Evolutionary conservation across 2,329 filamentous ascomycete species (phyloP), one percentile per base, ranked within the genome.

Genomic region (Orbilia brochopaga): DNA sequence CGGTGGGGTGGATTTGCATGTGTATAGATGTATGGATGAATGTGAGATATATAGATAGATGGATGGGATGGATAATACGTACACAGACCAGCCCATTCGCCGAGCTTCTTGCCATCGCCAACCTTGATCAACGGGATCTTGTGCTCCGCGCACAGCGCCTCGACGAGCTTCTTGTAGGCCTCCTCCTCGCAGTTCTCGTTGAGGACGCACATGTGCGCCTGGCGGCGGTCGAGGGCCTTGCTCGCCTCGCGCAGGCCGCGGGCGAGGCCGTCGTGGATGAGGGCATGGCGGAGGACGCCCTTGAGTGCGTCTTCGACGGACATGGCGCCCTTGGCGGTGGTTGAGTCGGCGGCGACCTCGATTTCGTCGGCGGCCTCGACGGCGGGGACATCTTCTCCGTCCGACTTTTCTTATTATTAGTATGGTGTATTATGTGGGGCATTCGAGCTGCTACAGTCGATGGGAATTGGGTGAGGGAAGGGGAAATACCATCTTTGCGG

Each of bases 61-160:
- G 52, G 56, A 51, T n/a, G 32, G 42, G 23, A 62, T 55, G n/a
- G 58, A 67, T 66, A 46, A 76, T 75, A 92, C 93, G 82, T 88
- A 97, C 94, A 99, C 80, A 99, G 89, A 85, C 94, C 94, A 81
- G 95, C 93, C 94, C 94, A 99, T 87, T 99, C 94, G 85, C 94
- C 94, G 79, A 99, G 86, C 87, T 97, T 91, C 90, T 99, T 99
- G 83, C 94, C 94, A 83, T 99, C 94, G 78, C 92, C 93, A 76
- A 99, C 94, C 91, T 99, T 97, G 88, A 99, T 99, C 79, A 99
- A 86, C 77, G 94, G 94, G 80, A 99, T 99, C 89, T 97, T 97
- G 87, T 99, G 94, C 88, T 99, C 94, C 76, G 90, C 91, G 90
- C 94, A 99, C 74, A 99, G 90, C 75, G 94, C 94, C 78, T 97